A percentile compares a stretch with the other conserved stretches of the same genome.
Conservation (phyloP, 306 rosid species). For the Cicer cuneatum region DNA sequence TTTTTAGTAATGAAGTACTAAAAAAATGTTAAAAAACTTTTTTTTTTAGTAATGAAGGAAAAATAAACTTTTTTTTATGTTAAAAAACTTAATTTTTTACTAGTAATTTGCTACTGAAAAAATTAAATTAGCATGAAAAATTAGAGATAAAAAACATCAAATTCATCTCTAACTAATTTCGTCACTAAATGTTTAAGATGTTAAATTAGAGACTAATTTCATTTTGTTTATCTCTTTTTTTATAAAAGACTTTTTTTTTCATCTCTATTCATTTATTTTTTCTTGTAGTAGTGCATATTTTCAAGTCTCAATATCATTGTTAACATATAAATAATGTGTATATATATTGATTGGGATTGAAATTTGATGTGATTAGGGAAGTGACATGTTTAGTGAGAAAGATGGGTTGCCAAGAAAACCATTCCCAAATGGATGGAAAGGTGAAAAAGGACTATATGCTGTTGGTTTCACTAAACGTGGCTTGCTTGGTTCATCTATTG, state of each 20-base stretch:
- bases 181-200: not conserved
- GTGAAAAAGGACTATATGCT: slow-evolving; percentile 70
- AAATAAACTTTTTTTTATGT: no score
- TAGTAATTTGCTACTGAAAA: not conserved
- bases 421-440: slow-evolving; percentile 90
- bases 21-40: no score
- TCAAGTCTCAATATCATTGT: not conserved
- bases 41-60: no score
- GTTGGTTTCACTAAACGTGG: slow-evolving; percentile 92
- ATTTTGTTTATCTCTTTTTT: not conserved
- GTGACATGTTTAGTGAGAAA: slow-evolving; percentile 68
- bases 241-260: not conserved
- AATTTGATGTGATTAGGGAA: slow-evolving; percentile 54
- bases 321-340: not conserved
- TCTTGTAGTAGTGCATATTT: no score
- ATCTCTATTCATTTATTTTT: not conserved
- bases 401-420: slow-evolving; percentile 70
- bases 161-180: not conserved
- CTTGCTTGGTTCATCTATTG: slow-evolving; percentile 76
- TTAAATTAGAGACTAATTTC: not conserved
- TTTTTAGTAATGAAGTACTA: not conserved
- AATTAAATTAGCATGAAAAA: not conserved
- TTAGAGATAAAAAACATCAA: not conserved
- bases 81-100: no score
- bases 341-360: not conserved